phyloP scores from a whole-genome alignment of 1,139 yeast genomes.

The Debaryomyces udenii region DNA sequence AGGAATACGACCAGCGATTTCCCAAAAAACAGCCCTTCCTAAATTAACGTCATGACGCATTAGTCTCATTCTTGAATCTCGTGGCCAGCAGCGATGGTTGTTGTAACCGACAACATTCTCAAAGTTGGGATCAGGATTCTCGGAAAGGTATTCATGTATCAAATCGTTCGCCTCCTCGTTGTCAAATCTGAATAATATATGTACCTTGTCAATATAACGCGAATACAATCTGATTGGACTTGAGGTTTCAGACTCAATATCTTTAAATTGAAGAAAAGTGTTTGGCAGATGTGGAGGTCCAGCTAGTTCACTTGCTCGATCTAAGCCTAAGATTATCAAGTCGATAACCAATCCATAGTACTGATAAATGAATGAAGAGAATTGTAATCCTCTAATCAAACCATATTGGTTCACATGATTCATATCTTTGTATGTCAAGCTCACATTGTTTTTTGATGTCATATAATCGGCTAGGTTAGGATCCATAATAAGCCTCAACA shows the following conservation, averaged over 20 bases:
- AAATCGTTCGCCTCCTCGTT: conserved; percentile 75
- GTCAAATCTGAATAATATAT: conserved; percentile 75
- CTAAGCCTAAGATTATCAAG: conserved; percentile 77
- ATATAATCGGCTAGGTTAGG: conserved; percentile 94
- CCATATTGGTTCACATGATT: conserved; percentile 90
- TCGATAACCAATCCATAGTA: conserved; percentile 88
- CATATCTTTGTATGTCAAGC: conserved; percentile 90
- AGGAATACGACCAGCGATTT: conserved; percentile 78
- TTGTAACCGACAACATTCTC: conserved; percentile 87
- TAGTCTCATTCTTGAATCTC: conserved; percentile 86
- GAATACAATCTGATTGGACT: conserved; percentile 80
- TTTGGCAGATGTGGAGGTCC: conserved; percentile 77
- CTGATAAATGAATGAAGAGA: conserved; percentile 86
- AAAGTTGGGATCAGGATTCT: conserved; percentile 90
- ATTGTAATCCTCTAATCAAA: conserved; percentile 83
- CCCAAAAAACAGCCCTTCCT: conserved; percentile 94
- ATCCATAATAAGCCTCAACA: conserved; percentile 80
- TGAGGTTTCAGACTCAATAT: conserved; percentile 56
- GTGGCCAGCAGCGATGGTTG: conserved; percentile 93
- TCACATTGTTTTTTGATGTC: conserved; percentile 87
- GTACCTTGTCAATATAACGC: conserved; percentile 81
- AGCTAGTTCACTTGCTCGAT: conserved; percentile 85
- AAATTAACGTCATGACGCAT: conserved; percentile 90
- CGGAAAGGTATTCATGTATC: conserved; percentile 73
- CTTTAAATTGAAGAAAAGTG: conserved; percentile 72